These are phyloP conservation scores for Globisporangium megalacanthum DNA, from an alignment of 352 stramenopile genomes.

Conservation along the genomic window DNA sequence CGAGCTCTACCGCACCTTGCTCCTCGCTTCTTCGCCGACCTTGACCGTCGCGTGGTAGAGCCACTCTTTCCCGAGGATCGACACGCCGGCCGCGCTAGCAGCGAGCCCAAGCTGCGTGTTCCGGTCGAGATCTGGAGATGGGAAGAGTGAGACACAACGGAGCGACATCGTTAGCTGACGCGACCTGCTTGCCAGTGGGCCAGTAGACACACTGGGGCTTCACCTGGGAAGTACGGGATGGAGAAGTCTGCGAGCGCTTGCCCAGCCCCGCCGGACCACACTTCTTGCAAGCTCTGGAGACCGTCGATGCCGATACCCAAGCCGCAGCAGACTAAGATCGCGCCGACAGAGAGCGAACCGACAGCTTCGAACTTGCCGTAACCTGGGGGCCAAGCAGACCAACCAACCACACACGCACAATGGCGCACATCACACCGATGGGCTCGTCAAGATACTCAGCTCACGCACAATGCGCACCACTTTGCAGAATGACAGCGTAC, in stretches of 20 bases:
- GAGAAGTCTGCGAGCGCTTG: slow-evolving; percentile 27
- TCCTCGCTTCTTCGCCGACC: slow-evolving; percentile 91
- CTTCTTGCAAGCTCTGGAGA: slow-evolving; percentile 66
- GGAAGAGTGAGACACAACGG: background rate
- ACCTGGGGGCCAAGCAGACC: slow-evolving; percentile 17
- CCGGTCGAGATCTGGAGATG: slow-evolving; percentile 33
- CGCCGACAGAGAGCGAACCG: slow-evolving; percentile 79
- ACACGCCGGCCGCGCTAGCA: slow-evolving; percentile 79
- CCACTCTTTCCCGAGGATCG: slow-evolving; percentile 93
- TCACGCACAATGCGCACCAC: too few species aligned
- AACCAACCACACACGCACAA: background rate
- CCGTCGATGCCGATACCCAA: slow-evolving; percentile 66
- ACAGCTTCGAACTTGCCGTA: slow-evolving; percentile 90
- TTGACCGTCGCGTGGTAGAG: slow-evolving; percentile 91
- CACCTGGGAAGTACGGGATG: slow-evolving; percentile 45
- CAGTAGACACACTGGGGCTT: too few species aligned
- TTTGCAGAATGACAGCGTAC: too few species aligned
- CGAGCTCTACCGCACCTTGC: slow-evolving; percentile 35
- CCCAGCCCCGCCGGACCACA: slow-evolving; percentile 34
- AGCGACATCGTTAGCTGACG: too few species aligned
- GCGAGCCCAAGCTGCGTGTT: slow-evolving; percentile 66
- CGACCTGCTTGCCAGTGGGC: too few species aligned
- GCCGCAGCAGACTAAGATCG: slow-evolving; percentile 75
- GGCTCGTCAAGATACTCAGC: background rate
- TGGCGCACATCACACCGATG: too few species aligned